These are phyloP conservation scores for Phytophthora rubi DNA, from an alignment of 352 stramenopile genomes.

Conservation along the genomic window DNA sequence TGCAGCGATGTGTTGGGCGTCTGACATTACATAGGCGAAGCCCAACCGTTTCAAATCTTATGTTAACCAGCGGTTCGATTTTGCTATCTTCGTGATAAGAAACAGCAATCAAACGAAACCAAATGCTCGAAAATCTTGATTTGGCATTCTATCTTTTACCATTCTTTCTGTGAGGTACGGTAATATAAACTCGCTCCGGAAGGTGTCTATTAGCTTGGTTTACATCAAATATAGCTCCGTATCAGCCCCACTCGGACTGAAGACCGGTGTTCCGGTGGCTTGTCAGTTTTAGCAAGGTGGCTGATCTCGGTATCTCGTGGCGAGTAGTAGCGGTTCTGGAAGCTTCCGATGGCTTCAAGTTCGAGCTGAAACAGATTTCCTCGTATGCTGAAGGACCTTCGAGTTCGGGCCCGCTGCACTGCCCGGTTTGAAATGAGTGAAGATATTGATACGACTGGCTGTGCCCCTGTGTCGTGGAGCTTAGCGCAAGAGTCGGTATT, in stretches of 20 bases:
- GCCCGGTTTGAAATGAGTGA: neutral
- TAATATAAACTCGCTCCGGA: no score
- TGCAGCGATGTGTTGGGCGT: no score
- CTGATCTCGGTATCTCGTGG: neutral
- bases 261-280: neutral
- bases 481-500: constrained; percentile 32
- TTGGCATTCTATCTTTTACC: no score
- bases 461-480: neutral
- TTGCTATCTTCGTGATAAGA: no score
- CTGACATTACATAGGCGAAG: no score
- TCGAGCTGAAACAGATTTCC: constrained; percentile 22
- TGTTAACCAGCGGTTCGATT: no score
- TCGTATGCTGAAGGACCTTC: constrained; percentile 17
- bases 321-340: neutral
- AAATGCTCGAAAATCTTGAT: no score
- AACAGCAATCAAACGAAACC: no score
- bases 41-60: no score
- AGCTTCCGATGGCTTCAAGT: constrained; percentile 44
- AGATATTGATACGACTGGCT: constrained; percentile 4
- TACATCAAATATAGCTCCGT: neutral
- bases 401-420: neutral
- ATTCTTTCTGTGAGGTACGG: no score
- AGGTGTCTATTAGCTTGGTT: no score
- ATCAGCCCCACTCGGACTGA: neutral
- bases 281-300: neutral